A percentile compares a stretch with the other conserved stretches of the same genome.
These are phyloP conservation scores for Kodamaea hsintzibuensis DNA, from an alignment of 805 yeast genomes.

Conservation along the genomic window DNA sequence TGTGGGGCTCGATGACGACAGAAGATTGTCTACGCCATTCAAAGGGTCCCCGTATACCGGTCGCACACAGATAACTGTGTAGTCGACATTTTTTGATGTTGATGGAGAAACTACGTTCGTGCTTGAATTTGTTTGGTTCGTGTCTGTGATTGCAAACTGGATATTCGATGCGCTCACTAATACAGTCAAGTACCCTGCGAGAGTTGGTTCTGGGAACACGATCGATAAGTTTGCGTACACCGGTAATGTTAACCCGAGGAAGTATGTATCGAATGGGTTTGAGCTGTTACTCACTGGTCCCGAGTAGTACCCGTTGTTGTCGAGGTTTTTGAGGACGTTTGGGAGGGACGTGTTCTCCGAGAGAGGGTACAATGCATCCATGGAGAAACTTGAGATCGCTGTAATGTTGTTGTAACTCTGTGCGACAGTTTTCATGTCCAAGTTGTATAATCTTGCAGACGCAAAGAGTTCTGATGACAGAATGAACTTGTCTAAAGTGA, in stretches of 20 bases:
- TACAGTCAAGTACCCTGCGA: slow-evolving; percentile 73
- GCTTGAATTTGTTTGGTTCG: slow-evolving; percentile 19
- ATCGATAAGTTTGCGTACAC: slow-evolving; percentile 74
- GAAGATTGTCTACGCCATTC: slow-evolving; percentile 5
- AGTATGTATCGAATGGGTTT: slow-evolving; percentile 37
- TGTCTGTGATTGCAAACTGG: slow-evolving; percentile 28
- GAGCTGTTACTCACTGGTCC: slow-evolving; percentile 61
- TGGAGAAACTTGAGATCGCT: slow-evolving; percentile 25
- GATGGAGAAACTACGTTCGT: neutral
- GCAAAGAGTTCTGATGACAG: slow-evolving; percentile 63
- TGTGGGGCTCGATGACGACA: neutral
- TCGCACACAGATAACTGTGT: slow-evolving; percentile 31
- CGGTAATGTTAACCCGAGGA: slow-evolving; percentile 77
- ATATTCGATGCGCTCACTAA: slow-evolving; percentile 36
- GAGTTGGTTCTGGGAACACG: slow-evolving; percentile 52
- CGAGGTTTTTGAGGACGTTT: slow-evolving; percentile 7
- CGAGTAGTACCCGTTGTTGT: slow-evolving; percentile 43
- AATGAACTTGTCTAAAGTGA: slow-evolving; percentile 57
- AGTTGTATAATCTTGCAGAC: slow-evolving; percentile 67
- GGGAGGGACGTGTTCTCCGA: slow-evolving; percentile 47
- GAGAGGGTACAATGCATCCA: slow-evolving; percentile 51
- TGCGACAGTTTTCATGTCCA: slow-evolving; percentile 51
- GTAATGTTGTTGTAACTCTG: slow-evolving; percentile 29
- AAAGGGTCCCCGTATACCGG: slow-evolving; percentile 29
- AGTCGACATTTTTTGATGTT: slow-evolving; percentile 20